Conservation (phyloP, 2,329 filamentous ascomycete genomes). For the Orbilia blumenaviensis region DNA sequence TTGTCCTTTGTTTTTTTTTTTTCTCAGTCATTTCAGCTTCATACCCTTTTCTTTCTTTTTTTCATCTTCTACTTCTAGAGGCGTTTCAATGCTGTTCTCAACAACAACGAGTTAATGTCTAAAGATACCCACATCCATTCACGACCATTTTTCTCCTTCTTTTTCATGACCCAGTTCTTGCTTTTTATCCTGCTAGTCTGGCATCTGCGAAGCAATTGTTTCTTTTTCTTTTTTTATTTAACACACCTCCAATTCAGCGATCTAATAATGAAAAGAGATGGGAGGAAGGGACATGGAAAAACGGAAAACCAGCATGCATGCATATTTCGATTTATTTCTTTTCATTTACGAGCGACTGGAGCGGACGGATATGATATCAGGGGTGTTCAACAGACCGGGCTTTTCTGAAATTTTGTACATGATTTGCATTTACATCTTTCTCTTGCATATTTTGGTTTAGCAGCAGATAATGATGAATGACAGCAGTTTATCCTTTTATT, state of each 20-base stretch:
- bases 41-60: background rate
- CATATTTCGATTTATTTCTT: no score
- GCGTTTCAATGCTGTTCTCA: constrained; percentile 51
- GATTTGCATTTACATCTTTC: no score
- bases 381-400: constrained; percentile 53
- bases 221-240: background rate
- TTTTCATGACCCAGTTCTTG: background rate
- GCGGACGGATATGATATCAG: no score
- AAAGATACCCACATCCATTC: constrained; percentile 39
- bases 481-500: no score
- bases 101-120: constrained; percentile 46
- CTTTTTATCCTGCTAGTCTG: no score
- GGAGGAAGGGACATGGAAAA: background rate
- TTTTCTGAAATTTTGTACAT: background rate
- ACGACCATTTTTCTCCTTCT: background rate
- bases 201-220: no score
- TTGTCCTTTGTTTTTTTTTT: background rate
- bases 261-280: background rate
- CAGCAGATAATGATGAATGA: no score
- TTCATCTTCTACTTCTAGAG: constrained; percentile 21
- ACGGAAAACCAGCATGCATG: no score
- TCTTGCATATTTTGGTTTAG: no score
- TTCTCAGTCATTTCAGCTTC: constrained; percentile 8
- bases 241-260: no score
- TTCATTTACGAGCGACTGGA: background rate